These are phyloP conservation scores for Globisporangium heterothallicum DNA, from an alignment of 352 stramenopile genomes.

Conservation along the genomic window DNA sequence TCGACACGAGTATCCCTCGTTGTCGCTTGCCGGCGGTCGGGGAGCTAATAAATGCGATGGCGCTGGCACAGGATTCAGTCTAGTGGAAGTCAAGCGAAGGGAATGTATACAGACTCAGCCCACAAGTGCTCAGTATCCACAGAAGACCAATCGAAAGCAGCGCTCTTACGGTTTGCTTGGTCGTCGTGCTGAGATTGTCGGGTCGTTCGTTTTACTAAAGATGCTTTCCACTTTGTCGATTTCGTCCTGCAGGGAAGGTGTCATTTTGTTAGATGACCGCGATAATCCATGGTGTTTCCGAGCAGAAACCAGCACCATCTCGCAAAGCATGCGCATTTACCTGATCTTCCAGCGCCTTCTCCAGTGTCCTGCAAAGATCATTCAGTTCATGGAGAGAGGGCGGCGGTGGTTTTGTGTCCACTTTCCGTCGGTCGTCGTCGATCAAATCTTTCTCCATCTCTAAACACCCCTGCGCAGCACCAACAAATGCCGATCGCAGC, in stretches of 20 bases:
- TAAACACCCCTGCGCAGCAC: constrained; percentile 48
- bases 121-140: no score
- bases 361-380: constrained; percentile 45
- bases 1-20: not conserved
- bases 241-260: constrained; percentile 23
- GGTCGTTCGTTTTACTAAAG: constrained; percentile 26
- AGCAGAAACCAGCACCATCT: no score
- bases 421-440: constrained; percentile 57
- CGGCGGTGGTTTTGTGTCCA: constrained; percentile 23
- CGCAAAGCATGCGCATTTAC: constrained; percentile 16
- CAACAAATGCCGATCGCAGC: not conserved
- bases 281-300: no score
- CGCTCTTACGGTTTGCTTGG: constrained; percentile 20
- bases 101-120: no score
- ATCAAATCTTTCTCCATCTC: constrained; percentile 85
- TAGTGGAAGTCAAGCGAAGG: not conserved
- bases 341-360: constrained; percentile 60
- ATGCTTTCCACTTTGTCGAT: constrained; percentile 32
- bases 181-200: constrained; percentile 12
- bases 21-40: not conserved
- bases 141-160: not conserved
- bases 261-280: no score
- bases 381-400: constrained; percentile 64
- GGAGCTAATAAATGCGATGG: not conserved
- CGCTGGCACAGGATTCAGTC: constrained; percentile 3